Evolutionary conservation across 2,329 filamentous ascomycete genomes (phyloP).

Genomic region (Capronia coronata): DNA sequence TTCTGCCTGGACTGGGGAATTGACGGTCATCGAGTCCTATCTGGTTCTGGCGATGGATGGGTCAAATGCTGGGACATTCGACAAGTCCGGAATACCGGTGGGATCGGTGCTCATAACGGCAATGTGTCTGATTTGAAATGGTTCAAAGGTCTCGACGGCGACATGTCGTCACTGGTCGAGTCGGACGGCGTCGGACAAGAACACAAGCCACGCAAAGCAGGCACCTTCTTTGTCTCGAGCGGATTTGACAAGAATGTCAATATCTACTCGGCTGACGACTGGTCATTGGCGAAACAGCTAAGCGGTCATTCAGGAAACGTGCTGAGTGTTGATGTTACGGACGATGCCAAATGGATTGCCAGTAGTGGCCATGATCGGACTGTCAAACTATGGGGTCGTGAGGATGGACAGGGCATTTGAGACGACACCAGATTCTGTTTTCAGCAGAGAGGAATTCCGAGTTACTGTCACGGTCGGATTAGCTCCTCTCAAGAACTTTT

Average conservation of each 20-base stretch:
- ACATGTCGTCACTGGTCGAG: conserved; percentile 33
- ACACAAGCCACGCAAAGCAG: conserved; percentile 63
- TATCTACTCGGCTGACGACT: conserved; percentile 93
- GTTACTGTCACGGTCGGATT: no score
- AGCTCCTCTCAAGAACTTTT: no score
- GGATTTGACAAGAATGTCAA: conserved; percentile 96
- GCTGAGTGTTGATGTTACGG: conserved; percentile 79
- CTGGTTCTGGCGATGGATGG: conserved; percentile 88
- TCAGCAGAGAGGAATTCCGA: no score
- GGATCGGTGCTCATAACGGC: conserved; percentile 83
- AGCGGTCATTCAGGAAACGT: conserved; percentile 90
- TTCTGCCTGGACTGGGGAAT: conserved; percentile 87
- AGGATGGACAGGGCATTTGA: conserved; percentile 54
- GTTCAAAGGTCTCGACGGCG: conserved; percentile 81
- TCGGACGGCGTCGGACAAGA: conserved; percentile 24
- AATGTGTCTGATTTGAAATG: conserved; percentile 89
- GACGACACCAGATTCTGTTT: no score
- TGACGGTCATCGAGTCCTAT: conserved; percentile 88
- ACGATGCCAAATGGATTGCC: conserved; percentile 83
- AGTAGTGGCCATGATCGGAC: conserved; percentile 92
- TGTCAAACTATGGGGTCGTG: conserved; percentile 91
- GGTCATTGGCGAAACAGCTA: conserved; percentile 79
- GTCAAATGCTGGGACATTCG: conserved; percentile 97
- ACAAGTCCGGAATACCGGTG: conserved; percentile 74
- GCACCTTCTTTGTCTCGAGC: conserved; percentile 82